These are phyloP conservation scores for Saccharomycopsis phalli DNA, from an alignment of 1,139 yeast genomes.

Conservation along the genomic window DNA sequence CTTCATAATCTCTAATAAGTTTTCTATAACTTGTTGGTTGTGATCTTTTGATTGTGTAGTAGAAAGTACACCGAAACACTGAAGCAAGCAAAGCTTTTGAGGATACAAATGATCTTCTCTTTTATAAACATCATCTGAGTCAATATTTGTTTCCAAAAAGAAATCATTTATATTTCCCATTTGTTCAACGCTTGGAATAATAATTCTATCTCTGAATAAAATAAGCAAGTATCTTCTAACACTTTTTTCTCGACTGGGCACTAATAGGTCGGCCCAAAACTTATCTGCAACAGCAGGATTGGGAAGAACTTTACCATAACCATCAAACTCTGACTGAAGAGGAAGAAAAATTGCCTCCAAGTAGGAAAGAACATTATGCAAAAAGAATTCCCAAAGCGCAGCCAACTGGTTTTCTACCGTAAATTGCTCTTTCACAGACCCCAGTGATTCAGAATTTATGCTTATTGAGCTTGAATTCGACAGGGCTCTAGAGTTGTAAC, in stretches of 20 bases:
- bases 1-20: slow-evolving; percentile 25
- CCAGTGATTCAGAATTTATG: not conserved
- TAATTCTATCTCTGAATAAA: slow-evolving; percentile 42
- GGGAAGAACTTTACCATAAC: slow-evolving; percentile 27
- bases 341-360: slow-evolving; percentile 54
- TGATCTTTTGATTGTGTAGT: slow-evolving; percentile 43
- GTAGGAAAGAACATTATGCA: slow-evolving; percentile 44
- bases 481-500: not conserved
- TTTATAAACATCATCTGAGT: not conserved
- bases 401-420: slow-evolving; percentile 28
- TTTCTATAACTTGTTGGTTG: slow-evolving; percentile 44
- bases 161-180: slow-evolving; percentile 13
- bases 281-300: slow-evolving; percentile 27
- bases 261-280: slow-evolving; percentile 32
- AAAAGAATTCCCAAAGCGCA: slow-evolving; percentile 48
- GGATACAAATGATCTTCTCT: slow-evolving; percentile 20
- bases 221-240: slow-evolving; percentile 29
- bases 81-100: slow-evolving; percentile 37
- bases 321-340: slow-evolving; percentile 42
- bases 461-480: not conserved
- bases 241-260: slow-evolving; percentile 23
- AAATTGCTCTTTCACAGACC: slow-evolving; percentile 18
- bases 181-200: slow-evolving; percentile 38
- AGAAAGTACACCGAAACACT: slow-evolving; percentile 47
- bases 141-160: slow-evolving; percentile 9